Evolutionary conservation across 2,329 filamentous ascomycete genomes (phyloP).

Genomic region (Endoconidiophora polonica): DNA sequence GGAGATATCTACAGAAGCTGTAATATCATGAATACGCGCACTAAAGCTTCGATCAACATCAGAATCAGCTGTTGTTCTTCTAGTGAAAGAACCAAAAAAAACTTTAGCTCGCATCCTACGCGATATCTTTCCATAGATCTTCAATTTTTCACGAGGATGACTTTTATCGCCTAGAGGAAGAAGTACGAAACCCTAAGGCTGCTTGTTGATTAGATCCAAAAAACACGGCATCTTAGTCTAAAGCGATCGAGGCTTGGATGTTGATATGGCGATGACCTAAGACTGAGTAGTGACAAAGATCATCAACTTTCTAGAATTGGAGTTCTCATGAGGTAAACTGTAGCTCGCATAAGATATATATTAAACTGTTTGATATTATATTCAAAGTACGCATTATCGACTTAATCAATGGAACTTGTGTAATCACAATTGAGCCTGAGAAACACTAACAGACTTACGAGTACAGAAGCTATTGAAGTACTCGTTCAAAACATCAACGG

Average conservation of each 20-base stretch:
- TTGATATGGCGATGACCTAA: constrained; percentile 44
- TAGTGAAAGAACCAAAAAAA: constrained; percentile 72
- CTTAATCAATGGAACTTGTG: too few relatives aligned
- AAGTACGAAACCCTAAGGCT: constrained; percentile 29
- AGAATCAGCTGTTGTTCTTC: constrained; percentile 82
- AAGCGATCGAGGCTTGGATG: constrained; percentile 28
- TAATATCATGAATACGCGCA: constrained; percentile 19
- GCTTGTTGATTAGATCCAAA: constrained; percentile 16
- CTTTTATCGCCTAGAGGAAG: constrained; percentile 70
- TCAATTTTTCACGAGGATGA: constrained; percentile 88
- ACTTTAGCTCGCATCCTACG: constrained; percentile 75
- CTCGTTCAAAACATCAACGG: constrained; percentile 63
- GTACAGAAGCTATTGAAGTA: constrained; percentile 42
- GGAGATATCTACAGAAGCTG: too few relatives aligned
- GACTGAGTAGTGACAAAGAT: constrained; percentile 52
- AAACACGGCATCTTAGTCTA: constrained; percentile 33
- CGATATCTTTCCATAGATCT: constrained; percentile 59
- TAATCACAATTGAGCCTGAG: too few relatives aligned
- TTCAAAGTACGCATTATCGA: too few relatives aligned
- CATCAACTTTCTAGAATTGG: constrained; percentile 20
- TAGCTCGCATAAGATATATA: too few relatives aligned
- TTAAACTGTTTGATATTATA: too few relatives aligned
- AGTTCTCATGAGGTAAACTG: too few relatives aligned
- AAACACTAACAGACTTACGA: not conserved
- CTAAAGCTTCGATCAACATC: constrained; percentile 42